Evolutionary conservation across 257 asterid species (phyloP), one percentile per base, ranked within the genome.

Genomic region (Scutellaria galericulata): DNA sequence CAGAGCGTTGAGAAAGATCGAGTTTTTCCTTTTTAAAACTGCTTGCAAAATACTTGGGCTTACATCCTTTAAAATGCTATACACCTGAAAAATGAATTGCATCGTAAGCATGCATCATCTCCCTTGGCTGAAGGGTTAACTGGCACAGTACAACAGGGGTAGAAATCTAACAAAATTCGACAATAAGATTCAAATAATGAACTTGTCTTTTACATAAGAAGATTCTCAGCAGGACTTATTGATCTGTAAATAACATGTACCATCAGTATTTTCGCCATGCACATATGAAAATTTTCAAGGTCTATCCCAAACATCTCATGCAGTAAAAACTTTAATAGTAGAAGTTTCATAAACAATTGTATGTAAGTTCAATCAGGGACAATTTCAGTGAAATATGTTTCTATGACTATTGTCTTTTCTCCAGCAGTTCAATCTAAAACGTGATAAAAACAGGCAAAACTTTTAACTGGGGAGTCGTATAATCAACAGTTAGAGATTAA

Each of bases 11-110:
- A 90, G 87, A 72, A 95, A 90, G 75, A 92, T 86, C 11, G 83
- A 77, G 59, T 73, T 87, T 71, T 84, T 92, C 80, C 86, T 67
- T 78, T 68, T 86, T 72, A 83, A 75, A 68, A 79, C 64, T 58
- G 75, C 72, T 75, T 85, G 86, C 73, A 90, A 76, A 71, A 74
- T 63, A 53, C 22, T 65, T 22, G 90, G 83, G 63, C 84, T 75
- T 52, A 87, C 92, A 75, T 90, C 97, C 77, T 89, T 90, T 80
- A 95, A 64, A 66, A 95, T 86, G 79, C 55, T 58, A 75, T 88
- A 90, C 48, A 92, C 97, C 99, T 94, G 75, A 64, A 77, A n/a
- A 70, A 64, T 15, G 66, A 78, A 65, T 35, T 64, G 70, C 65
- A 56, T 64, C 52, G 75, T 39, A 58, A 63, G 56, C n/a, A 70